A percentile compares a stretch with the other conserved stretches of the same genome.
phyloP scores from a whole-genome alignment of 805 yeast species.

The Torulaspora microellipsoides region DNA sequence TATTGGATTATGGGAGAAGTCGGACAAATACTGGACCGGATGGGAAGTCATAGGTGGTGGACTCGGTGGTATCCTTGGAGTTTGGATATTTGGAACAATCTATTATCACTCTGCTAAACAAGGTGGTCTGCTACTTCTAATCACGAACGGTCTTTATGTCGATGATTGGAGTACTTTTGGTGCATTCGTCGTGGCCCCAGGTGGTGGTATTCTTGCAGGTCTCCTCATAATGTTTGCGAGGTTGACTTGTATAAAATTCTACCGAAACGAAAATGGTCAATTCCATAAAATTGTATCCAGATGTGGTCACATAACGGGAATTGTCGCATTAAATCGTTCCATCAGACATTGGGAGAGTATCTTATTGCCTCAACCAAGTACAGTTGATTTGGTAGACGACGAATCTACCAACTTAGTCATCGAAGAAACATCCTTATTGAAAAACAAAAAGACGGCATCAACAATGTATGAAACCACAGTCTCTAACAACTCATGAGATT shows the following conservation, averaged over 20 bases:
- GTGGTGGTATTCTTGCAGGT: constrained; percentile 66
- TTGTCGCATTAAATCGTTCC: constrained; percentile 1
- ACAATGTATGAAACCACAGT: constrained; percentile 1
- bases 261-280: constrained; percentile 5
- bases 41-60: constrained; percentile 83
- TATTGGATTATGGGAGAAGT: constrained; percentile 63
- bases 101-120: constrained; percentile 68
- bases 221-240: constrained; percentile 48
- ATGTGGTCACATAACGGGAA: constrained; percentile 12
- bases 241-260: constrained; percentile 29
- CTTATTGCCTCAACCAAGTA: neutral
- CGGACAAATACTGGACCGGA: constrained; percentile 64
- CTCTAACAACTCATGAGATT: neutral
- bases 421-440: neutral
- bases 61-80: constrained; percentile 72
- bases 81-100: constrained; percentile 77
- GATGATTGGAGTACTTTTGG: constrained; percentile 94
- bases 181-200: constrained; percentile 87
- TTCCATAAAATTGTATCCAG: constrained; percentile 7
- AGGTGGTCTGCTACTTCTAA: constrained; percentile 70
- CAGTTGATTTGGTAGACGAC: neutral
- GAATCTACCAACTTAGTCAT: neutral
- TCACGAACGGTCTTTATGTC: constrained; percentile 75
- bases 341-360: constrained; percentile 2
- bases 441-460: constrained; percentile 1